phyloP scores from a whole-genome alignment of 371 early-diverging fungal genomes.

The Umbelopsis sp. region DNA sequence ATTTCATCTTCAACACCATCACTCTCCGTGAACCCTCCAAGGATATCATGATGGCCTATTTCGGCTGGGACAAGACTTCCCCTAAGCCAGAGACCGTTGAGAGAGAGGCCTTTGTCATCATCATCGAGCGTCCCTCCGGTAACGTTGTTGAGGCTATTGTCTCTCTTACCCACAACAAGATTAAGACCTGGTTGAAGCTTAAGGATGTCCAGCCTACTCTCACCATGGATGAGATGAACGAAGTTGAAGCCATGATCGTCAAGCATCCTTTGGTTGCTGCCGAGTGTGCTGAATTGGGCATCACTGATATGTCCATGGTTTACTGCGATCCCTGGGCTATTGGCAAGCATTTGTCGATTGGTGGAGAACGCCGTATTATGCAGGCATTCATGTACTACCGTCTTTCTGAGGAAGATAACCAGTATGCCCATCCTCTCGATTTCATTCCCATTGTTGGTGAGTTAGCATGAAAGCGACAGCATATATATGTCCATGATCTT shows the following conservation, averaged over 20 bases:
- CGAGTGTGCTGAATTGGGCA: slow-evolving; percentile 52
- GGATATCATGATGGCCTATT: slow-evolving; percentile 45
- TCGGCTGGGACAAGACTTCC: slow-evolving; percentile 46
- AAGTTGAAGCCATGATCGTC: slow-evolving; percentile 48
- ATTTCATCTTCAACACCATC: slow-evolving; percentile 55
- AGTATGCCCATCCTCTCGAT: slow-evolving; percentile 58
- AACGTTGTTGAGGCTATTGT: slow-evolving; percentile 49
- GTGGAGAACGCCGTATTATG: slow-evolving; percentile 48
- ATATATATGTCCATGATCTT: neutral
- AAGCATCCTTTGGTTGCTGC: slow-evolving; percentile 42
- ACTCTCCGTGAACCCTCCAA: slow-evolving; percentile 54
- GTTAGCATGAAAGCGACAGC: neutral
- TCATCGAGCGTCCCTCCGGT: slow-evolving; percentile 43
- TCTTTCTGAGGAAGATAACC: slow-evolving; percentile 56
- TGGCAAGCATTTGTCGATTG: slow-evolving; percentile 48
- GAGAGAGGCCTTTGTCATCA: slow-evolving; percentile 50
- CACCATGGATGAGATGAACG: slow-evolving; percentile 57
- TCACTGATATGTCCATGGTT: slow-evolving; percentile 50
- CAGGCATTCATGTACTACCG: slow-evolving; percentile 60
- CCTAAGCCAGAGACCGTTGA: slow-evolving; percentile 42
- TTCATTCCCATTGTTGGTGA: slow-evolving; percentile 57
- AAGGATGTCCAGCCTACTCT: slow-evolving; percentile 55
- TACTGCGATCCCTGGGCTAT: slow-evolving; percentile 58
- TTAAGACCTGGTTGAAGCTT: slow-evolving; percentile 42
- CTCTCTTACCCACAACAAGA: slow-evolving; percentile 28